Evolutionary conservation across 2,329 filamentous ascomycete species (phyloP).

Genomic region (Colletotrichum scovillei): DNA sequence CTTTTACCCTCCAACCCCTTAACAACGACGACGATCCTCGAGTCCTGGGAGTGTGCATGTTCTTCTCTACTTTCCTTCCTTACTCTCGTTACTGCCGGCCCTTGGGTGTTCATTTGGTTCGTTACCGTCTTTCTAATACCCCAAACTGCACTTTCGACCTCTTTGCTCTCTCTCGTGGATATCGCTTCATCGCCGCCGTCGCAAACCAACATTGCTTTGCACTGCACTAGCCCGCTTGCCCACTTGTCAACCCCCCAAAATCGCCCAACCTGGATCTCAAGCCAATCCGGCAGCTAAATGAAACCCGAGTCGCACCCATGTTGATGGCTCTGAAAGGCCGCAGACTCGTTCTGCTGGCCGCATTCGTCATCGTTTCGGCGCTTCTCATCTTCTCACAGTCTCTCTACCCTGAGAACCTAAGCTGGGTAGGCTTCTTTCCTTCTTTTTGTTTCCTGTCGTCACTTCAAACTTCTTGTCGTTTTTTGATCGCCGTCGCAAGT

Average conservation of each 20-base stretch:
- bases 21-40: constrained; percentile 16
- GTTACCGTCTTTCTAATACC: constrained; percentile 27
- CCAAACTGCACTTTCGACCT: constrained; percentile 1
- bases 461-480: not conserved
- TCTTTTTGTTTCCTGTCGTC: constrained; percentile 3
- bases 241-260: constrained; percentile 5
- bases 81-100: constrained; percentile 2
- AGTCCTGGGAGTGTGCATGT: not conserved
- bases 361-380: constrained; percentile 15
- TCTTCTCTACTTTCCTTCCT: not conserved
- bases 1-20: not conserved
- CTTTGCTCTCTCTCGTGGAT: not conserved
- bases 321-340: constrained; percentile 35
- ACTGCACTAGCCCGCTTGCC: not conserved
- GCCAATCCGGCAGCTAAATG: constrained; percentile 32
- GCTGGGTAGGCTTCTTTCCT: constrained; percentile 31
- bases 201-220: not conserved
- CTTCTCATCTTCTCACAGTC: constrained; percentile 34
- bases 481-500: constrained; percentile 18
- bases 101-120: constrained; percentile 7
- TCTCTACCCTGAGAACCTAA: constrained; percentile 26
- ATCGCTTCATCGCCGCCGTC: not conserved
- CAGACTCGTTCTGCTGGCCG: constrained; percentile 29
- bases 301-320: constrained; percentile 30
- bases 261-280: constrained; percentile 27